phyloP scores from a whole-genome alignment of 306 rosid species.

The Inga leiocalycina region DNA sequence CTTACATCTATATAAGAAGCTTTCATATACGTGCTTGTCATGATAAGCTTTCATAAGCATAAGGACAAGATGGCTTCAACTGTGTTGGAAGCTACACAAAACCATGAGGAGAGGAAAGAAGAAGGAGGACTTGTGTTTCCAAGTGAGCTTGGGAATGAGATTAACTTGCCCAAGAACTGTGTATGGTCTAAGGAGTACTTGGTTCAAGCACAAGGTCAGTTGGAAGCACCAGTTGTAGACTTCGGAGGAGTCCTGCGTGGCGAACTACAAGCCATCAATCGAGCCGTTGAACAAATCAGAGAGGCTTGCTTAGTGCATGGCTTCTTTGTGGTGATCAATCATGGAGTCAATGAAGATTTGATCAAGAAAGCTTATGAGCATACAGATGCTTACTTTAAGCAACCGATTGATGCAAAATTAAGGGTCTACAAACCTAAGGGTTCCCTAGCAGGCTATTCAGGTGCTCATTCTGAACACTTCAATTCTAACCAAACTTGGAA shows the following conservation, averaged over 20 bases:
- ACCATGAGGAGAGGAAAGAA: constrained; percentile 3
- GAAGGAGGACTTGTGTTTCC: background rate
- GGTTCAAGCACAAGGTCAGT: constrained; percentile 44
- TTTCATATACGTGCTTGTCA: background rate
- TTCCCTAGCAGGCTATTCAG: constrained; percentile 59
- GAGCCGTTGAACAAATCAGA: constrained; percentile 44
- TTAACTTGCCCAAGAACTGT: constrained; percentile 46
- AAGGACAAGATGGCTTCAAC: constrained; percentile 33
- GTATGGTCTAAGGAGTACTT: constrained; percentile 61
- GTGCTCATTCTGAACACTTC: constrained; percentile 76
- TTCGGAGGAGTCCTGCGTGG: constrained; percentile 55
- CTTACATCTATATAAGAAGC: background rate
- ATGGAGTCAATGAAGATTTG: constrained; percentile 55
- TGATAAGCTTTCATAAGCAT: background rate
- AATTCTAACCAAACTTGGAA: constrained; percentile 77
- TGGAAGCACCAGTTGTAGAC: constrained; percentile 63
- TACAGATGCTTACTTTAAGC: constrained; percentile 55
- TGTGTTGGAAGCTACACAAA: constrained; percentile 6
- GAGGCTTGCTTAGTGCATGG: constrained; percentile 67
- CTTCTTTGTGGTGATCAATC: constrained; percentile 75
- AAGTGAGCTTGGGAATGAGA: constrained; percentile 8
- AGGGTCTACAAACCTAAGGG: constrained; percentile 37
- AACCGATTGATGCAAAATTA: constrained; percentile 44
- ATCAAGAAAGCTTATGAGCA: constrained; percentile 45
- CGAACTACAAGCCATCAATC: constrained; percentile 42